phyloP scores from a whole-genome alignment of 2,329 filamentous ascomycete species.

The Phialophora tarda region DNA sequence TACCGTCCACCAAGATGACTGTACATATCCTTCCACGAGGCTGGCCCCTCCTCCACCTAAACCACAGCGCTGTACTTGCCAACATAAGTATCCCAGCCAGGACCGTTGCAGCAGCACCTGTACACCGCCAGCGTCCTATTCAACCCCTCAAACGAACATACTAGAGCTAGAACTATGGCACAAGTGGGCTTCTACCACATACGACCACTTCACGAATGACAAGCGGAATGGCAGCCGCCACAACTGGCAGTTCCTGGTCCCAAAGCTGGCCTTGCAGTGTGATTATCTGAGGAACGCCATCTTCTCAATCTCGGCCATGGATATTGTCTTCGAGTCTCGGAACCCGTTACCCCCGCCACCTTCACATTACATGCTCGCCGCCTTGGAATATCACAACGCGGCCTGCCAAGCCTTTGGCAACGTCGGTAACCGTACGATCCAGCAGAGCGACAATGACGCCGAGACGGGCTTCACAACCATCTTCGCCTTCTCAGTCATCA shows the following conservation, averaged over 20 bases:
- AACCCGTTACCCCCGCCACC: background rate
- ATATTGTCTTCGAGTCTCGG: background rate
- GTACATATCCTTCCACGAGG: slow-evolving; percentile 3
- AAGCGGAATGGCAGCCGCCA: background rate
- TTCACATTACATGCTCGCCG: slow-evolving; percentile 1
- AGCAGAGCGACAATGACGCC: background rate
- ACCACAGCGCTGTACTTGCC: slow-evolving; percentile 5
- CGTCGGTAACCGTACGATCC: background rate
- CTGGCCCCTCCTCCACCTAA: slow-evolving; percentile 1
- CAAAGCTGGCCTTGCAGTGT: background rate
- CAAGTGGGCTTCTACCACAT: background rate
- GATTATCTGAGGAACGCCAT: slow-evolving; percentile 7
- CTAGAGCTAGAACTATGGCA: slow-evolving; percentile 8
- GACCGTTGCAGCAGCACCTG: background rate
- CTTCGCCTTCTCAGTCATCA: slow-evolving; percentile 3
- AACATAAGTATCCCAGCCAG: background rate
- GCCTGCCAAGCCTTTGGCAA: slow-evolving; percentile 4
- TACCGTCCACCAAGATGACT: background rate
- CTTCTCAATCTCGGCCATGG: background rate
- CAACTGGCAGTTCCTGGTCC: slow-evolving; percentile 5
- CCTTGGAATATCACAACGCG: slow-evolving; percentile 10
- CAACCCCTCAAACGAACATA: background rate
- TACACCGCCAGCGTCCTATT: background rate
- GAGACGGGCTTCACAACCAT: background rate
- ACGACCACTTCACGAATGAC: background rate